Percentiles rank a stretch among this genome's conserved stretches.
Evolutionary conservation across 2,329 filamentous ascomycete genomes (phyloP).

Genomic region (Cytospora chrysosperma): DNA sequence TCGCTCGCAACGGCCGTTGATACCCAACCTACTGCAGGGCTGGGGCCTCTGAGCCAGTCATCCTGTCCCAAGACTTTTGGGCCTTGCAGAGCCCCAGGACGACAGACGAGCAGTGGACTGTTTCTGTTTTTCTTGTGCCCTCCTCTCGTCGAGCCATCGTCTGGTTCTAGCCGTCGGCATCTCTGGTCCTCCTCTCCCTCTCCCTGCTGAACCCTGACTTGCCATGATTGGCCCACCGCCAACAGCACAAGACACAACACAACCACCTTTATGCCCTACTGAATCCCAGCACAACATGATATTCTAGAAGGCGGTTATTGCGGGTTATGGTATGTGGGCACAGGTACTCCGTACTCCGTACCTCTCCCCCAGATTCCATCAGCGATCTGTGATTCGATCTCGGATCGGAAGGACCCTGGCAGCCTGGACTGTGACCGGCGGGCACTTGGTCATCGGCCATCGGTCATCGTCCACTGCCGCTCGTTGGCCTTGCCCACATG

Average conservation of each 20-base stretch:
- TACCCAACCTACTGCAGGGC: slow-evolving; percentile 33
- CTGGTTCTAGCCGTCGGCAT: neutral
- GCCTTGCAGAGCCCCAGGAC: neutral
- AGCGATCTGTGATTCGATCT: slow-evolving; percentile 32
- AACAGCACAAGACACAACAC: neutral
- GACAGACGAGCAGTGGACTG: neutral
- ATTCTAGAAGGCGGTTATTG: slow-evolving; percentile 24
- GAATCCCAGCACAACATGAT: neutral
- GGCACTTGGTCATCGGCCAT: slow-evolving; percentile 2
- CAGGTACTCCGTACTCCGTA: slow-evolving; percentile 13
- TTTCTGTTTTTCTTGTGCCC: neutral
- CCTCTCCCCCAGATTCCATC: slow-evolving; percentile 25
- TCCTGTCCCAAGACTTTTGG: slow-evolving; percentile 1
- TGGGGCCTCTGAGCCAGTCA: slow-evolving; percentile 31
- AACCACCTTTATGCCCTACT: neutral
- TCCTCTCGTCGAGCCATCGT: neutral
- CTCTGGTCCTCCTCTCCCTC: neutral
- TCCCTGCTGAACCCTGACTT: neutral
- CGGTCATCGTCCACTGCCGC: slow-evolving; percentile 1
- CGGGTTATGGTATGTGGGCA: slow-evolving; percentile 12
- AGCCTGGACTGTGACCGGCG: neutral
- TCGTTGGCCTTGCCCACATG: neutral
- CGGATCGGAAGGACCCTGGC: slow-evolving; percentile 25
- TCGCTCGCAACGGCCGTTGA: slow-evolving; percentile 30
- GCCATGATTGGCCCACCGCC: neutral